A percentile compares a stretch with the other conserved stretches of the same genome.
Evolutionary conservation across 139 green algal species (phyloP).

Genomic region (Chloropicon primus): DNA sequence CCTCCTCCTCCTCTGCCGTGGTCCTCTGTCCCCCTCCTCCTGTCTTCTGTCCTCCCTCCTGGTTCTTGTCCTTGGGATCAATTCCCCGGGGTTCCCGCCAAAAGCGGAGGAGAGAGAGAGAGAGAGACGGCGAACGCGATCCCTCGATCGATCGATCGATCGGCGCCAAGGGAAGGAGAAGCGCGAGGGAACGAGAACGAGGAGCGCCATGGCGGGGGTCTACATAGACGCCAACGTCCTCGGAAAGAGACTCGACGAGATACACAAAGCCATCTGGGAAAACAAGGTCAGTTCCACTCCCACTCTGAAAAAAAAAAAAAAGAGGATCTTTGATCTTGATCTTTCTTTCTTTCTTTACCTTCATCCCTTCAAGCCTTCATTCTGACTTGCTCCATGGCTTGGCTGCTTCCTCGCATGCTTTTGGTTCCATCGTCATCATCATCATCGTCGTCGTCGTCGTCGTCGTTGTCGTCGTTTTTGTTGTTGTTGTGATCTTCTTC

Average conservation of each 20-base stretch:
- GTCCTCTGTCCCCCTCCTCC: too few species aligned
- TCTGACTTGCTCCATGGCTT: not conserved
- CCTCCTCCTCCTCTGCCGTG: too few species aligned
- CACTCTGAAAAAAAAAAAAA: too few species aligned
- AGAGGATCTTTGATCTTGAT: not conserved
- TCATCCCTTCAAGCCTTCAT: not conserved
- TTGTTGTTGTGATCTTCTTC: too few species aligned
- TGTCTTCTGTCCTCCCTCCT: too few species aligned
- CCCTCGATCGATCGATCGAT: too few species aligned
- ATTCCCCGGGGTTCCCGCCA: too few species aligned
- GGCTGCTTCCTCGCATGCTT: not conserved
- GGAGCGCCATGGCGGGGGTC: conserved; percentile 17
- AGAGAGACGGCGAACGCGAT: too few species aligned
- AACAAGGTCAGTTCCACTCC: not conserved
- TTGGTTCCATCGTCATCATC: conserved; percentile 6
- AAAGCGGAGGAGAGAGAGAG: too few species aligned
- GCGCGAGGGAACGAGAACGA: not conserved
- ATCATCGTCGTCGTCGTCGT: not conserved
- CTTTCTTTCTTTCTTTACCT: not conserved
- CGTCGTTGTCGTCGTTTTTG: not conserved
- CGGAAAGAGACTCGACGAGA: conserved; percentile 27
- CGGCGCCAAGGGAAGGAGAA: too few species aligned
- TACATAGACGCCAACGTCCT: conserved; percentile 38
- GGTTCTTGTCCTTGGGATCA: too few species aligned
- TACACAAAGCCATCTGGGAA: conserved; percentile 53